Evolutionary conservation across 306 rosid genomes (phyloP), one percentile per base, ranked within the genome.

Genomic region (Alnus rubra): DNA sequence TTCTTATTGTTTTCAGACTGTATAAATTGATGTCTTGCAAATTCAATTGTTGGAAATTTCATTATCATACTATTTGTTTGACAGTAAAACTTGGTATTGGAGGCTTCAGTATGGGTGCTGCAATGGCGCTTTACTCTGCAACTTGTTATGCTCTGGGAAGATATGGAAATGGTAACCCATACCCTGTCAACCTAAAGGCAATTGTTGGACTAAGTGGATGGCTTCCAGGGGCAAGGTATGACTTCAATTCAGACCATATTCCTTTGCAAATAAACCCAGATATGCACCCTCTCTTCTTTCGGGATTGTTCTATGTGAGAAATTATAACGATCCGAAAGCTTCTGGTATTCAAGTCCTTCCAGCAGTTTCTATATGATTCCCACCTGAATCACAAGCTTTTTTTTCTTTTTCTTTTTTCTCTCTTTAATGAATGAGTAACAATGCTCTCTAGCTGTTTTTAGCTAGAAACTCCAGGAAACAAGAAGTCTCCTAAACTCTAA

Each of bases 31-130:
- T 55, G 76, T 76, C 37, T 69, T 49, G 35, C 19, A 45, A 23
- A 54, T 62, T 74, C 42, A 19, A 16, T 47, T 83, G 60, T 71
- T 73, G 54, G n/a, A 68, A 79, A 39, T 53, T 79, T 71, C 19
- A 51, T 31, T 69, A 59, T 15, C 12, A 54, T 48, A 44, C 58
- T n/a, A 14, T 58, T 73, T 82, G 49, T 77, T 79, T 87, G 87
- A 77, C 92, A 96, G 99, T 96, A 51, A 96, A 93, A 93, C 91
- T 96, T 80, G 97, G 98, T 31, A 84, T 96, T 55, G 99, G 99
- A 79, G 99, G 99, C 71, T 96, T 96, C 87, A 91, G 99, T 76
- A 96, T 96, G 99, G 99, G 99, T 68, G 99, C 96, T 84, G 98
- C 98, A 80, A 93, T 88, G 86, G 93, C 99, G 58, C 87, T 93